Base-by-base conservation (phyloP, 1,139 yeast species). In the Ashbya aceris region DNA sequence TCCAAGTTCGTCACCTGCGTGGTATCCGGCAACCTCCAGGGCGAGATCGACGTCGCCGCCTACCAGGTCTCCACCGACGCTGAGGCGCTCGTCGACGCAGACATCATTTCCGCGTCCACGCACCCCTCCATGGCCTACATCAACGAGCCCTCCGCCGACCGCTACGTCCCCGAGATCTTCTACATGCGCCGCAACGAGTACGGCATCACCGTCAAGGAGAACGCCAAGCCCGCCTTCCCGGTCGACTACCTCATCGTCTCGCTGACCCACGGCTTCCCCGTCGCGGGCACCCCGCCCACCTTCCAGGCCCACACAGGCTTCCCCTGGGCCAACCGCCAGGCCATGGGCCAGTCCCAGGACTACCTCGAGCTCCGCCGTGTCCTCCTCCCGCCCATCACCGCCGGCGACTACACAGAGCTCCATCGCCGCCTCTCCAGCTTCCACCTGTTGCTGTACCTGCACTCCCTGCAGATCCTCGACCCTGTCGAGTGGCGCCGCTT, bases 161-260 rank as follows among this genome's bases (percentile, higher is more conserved):
- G 96, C 46, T 91, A 89, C 54, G 97, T 93, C 8, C 98, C 99
- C 0, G 99, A 93, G 50, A 83, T 93, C 17, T 83, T 85, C 55
- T 93, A 82, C 69, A 77, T 79, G 63, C 79, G 77, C 59, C 73
- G 78, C 51, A 93, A 93, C 59, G 96, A 93, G 62, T 93, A 91
- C 63, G 86, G 87, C 7, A 68, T 87, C 26, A 80, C 86, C 39
- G 94, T 91, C 12, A 87, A 86, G 57, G 77, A 79, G 35, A 83
- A 85, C 56, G 98, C 97, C 10, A 85, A 84, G 57, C 97, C 98
- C 0, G 86, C 95, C 6, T 87, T 93, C 62, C 99, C 99, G 0
- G 93, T 86, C 11, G 98, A 93, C 51, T 93, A 85, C 60, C 65
- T 93, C 47, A 66, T 93, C 41, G 95, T 91, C 1, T 82, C 96